A percentile compares a stretch with the other conserved stretches of the same genome.
Evolutionary conservation across 345 rosid genomes (phyloP).

Genomic region (Citrus cavaleriei): DNA sequence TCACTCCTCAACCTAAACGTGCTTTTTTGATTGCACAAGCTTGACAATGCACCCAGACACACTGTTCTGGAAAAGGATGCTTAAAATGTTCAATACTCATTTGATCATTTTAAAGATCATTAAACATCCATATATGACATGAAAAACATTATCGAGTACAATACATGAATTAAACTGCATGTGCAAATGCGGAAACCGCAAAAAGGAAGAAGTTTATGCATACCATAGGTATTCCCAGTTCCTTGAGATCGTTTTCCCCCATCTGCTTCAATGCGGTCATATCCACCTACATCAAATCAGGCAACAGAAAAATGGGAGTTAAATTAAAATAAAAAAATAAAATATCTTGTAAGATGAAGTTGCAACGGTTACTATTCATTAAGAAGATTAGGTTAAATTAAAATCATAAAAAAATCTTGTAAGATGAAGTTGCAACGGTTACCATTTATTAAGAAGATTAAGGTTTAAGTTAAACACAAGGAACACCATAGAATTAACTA

Average conservation of each 20-base stretch:
- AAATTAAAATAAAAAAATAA: neutral
- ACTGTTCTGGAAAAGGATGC: neutral
- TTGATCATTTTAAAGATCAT: neutral
- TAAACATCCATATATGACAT: neutral
- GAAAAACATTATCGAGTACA: neutral
- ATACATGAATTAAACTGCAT: neutral
- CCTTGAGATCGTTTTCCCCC: slow-evolving; percentile 91
- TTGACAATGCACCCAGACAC: neutral
- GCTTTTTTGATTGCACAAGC: neutral
- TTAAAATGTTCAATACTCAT: neutral
- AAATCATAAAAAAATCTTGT: neutral
- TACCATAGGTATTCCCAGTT: slow-evolving; percentile 97
- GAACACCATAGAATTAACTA: neutral
- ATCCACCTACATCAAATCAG: slow-evolving; percentile 60
- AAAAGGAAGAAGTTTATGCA: slow-evolving; percentile 2
- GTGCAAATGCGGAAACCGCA: neutral
- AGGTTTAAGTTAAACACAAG: neutral
- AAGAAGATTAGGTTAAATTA: neutral
- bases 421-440: neutral
- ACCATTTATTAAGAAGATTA: neutral
- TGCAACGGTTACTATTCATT: neutral
- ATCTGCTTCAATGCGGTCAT: slow-evolving; percentile 87
- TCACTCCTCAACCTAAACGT: neutral
- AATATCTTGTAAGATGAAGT: neutral
- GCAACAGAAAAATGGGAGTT: neutral